These are phyloP conservation scores for Fraxinus greggii DNA, from an alignment of 305 asterid genomes.

Conservation along the genomic window DNA sequence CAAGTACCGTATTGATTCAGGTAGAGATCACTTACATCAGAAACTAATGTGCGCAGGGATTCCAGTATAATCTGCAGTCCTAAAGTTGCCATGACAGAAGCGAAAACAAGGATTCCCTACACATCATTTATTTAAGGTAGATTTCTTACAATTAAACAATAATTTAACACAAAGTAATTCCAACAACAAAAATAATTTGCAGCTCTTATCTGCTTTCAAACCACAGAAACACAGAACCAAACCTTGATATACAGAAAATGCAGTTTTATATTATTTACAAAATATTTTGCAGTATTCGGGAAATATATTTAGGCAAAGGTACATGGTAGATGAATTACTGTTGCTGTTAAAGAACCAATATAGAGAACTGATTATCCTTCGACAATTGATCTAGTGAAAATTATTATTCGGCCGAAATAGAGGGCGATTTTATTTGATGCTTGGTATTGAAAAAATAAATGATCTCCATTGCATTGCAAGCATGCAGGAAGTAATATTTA, in stretches of 20 bases:
- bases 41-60: slow-evolving; percentile 42
- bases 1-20: not conserved
- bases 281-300: not conserved
- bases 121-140: slow-evolving; percentile 19
- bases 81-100: slow-evolving; percentile 57
- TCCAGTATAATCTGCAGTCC: slow-evolving; percentile 54
- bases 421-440: not conserved
- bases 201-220: not conserved
- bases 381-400: not conserved
- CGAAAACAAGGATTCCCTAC: slow-evolving; percentile 60
- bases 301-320: not conserved
- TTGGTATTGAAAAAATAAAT: not conserved
- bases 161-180: not conserved
- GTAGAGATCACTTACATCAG: slow-evolving; percentile 34
- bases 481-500: not conserved
- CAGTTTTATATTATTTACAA: not conserved
- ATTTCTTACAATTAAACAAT: not conserved
- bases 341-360: not conserved
- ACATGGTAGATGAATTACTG: not conserved
- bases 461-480: not conserved
- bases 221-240: not conserved
- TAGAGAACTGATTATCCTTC: not conserved
- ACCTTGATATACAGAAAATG: not conserved
- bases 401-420: not conserved
- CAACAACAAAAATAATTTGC: not conserved